Evolutionary conservation across 2,329 filamentous ascomycete species (phyloP).

Genomic region (Pezicula radicicola): DNA sequence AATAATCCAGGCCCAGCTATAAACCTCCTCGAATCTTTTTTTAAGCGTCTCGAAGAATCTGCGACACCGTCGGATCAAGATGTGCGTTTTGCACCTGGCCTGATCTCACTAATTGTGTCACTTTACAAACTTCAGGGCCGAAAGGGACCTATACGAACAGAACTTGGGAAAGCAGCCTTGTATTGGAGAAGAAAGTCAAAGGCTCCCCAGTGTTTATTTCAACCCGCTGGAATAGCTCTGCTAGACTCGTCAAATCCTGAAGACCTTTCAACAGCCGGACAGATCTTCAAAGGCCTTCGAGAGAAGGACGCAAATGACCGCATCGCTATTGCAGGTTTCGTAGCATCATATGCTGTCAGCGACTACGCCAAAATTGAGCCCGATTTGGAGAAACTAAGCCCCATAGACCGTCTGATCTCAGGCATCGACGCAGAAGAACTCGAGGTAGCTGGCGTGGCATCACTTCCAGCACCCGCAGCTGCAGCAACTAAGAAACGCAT

Average conservation of each 20-base stretch:
- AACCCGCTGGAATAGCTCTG: constrained; percentile 79
- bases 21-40: constrained; percentile 70
- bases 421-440: constrained; percentile 61
- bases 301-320: constrained; percentile 63
- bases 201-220: constrained; percentile 63
- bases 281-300: constrained; percentile 75
- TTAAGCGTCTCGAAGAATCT: constrained; percentile 67
- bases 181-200: constrained; percentile 72
- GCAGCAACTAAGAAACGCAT: constrained; percentile 45
- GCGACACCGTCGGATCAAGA: constrained; percentile 55
- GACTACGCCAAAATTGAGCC: constrained; percentile 53
- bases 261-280: constrained; percentile 67
- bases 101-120: constrained; percentile 76
- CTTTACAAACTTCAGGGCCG: constrained; percentile 77
- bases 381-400: constrained; percentile 54
- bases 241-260: constrained; percentile 69
- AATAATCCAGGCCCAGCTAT: constrained; percentile 73
- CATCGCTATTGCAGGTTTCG: constrained; percentile 74
- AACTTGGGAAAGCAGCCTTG: constrained; percentile 74
- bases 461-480: constrained; percentile 38
- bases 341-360: constrained; percentile 72
- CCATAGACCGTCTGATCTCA: constrained; percentile 58
- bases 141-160: constrained; percentile 65
- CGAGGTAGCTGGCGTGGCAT: constrained; percentile 62
- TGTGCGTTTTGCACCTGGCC: constrained; percentile 77